Evolutionary conservation across 2,329 filamentous ascomycete species (phyloP).

Genomic region (Alternaria triticimaculans): DNA sequence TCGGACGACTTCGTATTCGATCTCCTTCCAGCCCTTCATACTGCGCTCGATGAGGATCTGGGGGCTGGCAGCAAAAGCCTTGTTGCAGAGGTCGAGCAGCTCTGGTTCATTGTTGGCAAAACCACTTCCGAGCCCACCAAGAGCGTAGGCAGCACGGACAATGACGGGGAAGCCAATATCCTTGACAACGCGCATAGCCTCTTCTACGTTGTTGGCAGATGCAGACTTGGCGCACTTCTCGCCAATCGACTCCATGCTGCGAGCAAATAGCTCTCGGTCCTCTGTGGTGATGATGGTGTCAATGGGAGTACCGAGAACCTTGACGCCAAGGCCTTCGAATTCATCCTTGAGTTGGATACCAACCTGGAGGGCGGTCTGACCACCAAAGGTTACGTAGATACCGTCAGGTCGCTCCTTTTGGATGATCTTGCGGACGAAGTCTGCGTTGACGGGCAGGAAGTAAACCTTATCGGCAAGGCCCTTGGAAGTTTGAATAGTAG

Average conservation of each 20-base stretch:
- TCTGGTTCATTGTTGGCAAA: slow-evolving; percentile 90
- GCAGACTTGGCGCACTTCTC: slow-evolving; percentile 98
- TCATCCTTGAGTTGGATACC: slow-evolving; percentile 98
- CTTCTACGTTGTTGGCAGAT: slow-evolving; percentile 85
- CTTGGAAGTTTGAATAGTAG: slow-evolving; percentile 98
- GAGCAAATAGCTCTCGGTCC: slow-evolving; percentile 94
- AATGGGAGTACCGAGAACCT: slow-evolving; percentile 94
- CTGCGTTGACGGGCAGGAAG: slow-evolving; percentile 94
- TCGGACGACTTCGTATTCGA: slow-evolving; percentile 97
- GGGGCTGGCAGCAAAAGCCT: slow-evolving; percentile 92
- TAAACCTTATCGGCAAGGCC: slow-evolving; percentile 98
- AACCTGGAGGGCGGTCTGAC: slow-evolving; percentile 94
- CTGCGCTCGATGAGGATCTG: slow-evolving; percentile 96
- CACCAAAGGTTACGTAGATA: slow-evolving; percentile 97
- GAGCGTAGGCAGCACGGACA: slow-evolving; percentile 92
- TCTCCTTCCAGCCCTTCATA: slow-evolving; percentile 99
- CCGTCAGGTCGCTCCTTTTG: slow-evolving; percentile 92
- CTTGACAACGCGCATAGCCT: slow-evolving; percentile 87
- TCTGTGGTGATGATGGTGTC: slow-evolving; percentile 99
- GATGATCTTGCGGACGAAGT: slow-evolving; percentile 98
- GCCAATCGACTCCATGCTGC: slow-evolving; percentile 97
- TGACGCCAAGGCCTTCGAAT: slow-evolving; percentile 88
- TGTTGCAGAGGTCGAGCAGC: slow-evolving; percentile 86
- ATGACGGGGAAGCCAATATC: slow-evolving; percentile 96
- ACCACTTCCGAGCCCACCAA: slow-evolving; percentile 92